Evolutionary conservation across 129 eudicot species (phyloP).

Genomic region (Lactuca sativa): DNA sequence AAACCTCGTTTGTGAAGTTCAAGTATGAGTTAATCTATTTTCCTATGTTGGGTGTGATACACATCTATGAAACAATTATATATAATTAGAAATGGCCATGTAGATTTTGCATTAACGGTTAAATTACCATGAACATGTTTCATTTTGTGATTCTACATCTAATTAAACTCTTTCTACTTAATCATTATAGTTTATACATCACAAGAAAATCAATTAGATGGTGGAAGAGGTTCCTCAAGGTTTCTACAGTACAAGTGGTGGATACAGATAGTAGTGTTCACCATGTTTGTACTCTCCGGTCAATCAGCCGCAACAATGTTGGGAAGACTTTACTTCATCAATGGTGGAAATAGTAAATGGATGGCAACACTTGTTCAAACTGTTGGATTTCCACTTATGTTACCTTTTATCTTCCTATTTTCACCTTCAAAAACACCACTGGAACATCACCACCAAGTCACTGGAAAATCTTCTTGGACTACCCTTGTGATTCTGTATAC

Average conservation of each 20-base stretch:
- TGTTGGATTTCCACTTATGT: slow-evolving; percentile 33
- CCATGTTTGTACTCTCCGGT: slow-evolving; percentile 35
- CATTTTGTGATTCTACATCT: too few species aligned
- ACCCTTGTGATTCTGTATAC: slow-evolving; percentile 15
- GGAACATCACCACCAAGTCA: slow-evolving; percentile 9
- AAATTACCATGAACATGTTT: too few species aligned
- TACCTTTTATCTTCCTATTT: slow-evolving; percentile 27
- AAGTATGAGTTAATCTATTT: too few species aligned
- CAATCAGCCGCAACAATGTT: slow-evolving; percentile 34
- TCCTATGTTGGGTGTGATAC: too few species aligned
- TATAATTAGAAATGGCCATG: too few species aligned
- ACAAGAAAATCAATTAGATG: slow-evolving; percentile 17
- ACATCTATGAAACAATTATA: too few species aligned
- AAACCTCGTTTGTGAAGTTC: too few species aligned
- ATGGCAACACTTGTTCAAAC: slow-evolving; percentile 42
- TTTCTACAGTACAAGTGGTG: slow-evolving; percentile 37
- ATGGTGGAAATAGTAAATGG: slow-evolving; percentile 45
- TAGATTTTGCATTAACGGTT: too few species aligned
- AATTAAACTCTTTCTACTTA: not conserved
- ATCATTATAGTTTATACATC: not conserved
- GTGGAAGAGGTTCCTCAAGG: slow-evolving; percentile 11
- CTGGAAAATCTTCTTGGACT: slow-evolving; percentile 17
- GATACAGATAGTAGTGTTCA: slow-evolving; percentile 28
- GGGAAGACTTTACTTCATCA: slow-evolving; percentile 36
- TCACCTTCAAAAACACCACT: slow-evolving; percentile 20